Conservation (phyloP, 805 yeast species). For the Suhomyces pyralidae region DNA sequence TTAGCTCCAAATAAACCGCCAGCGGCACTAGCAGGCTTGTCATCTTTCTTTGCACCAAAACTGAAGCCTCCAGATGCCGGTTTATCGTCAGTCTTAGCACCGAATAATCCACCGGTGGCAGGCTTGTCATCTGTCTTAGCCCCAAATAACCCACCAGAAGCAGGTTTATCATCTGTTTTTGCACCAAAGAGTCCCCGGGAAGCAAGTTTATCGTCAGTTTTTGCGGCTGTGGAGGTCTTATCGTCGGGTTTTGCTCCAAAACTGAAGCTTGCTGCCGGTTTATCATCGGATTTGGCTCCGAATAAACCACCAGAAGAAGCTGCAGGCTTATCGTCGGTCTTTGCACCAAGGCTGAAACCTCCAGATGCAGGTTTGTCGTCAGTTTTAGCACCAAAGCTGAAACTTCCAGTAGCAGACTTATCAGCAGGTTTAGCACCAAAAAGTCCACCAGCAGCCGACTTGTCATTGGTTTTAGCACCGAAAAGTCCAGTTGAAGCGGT, state of each 20-base stretch:
- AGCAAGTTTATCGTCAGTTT: slow-evolving; percentile 9
- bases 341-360: slow-evolving; percentile 13
- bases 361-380: slow-evolving; percentile 5
- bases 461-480: slow-evolving; percentile 17
- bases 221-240: not conserved
- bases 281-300: slow-evolving; percentile 10
- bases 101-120: slow-evolving; percentile 11
- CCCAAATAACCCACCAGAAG: slow-evolving; percentile 4
- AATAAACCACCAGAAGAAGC: slow-evolving; percentile 11
- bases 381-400: slow-evolving; percentile 6
- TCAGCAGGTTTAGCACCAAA: slow-evolving; percentile 6
- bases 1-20: slow-evolving; percentile 7
- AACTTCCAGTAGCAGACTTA: slow-evolving; percentile 7
- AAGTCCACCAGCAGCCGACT: slow-evolving; percentile 1
- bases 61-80: slow-evolving; percentile 10
- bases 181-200: too few relatives aligned
- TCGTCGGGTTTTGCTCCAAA: slow-evolving; percentile 5
- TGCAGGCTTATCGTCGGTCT: slow-evolving; percentile 3
- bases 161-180: slow-evolving; percentile 8
- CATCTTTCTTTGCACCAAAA: slow-evolving; percentile 9
- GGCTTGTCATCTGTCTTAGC: slow-evolving; percentile 8
- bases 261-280: not conserved
- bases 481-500: slow-evolving; percentile 12
- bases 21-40: slow-evolving; percentile 6
- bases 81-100: slow-evolving; percentile 13